Percentiles rank a stretch among this genome's conserved stretches.
Conservation (phyloP, 371 early-diverging fungal genomes). For the Thermomucor indicae-seudaticae region DNA sequence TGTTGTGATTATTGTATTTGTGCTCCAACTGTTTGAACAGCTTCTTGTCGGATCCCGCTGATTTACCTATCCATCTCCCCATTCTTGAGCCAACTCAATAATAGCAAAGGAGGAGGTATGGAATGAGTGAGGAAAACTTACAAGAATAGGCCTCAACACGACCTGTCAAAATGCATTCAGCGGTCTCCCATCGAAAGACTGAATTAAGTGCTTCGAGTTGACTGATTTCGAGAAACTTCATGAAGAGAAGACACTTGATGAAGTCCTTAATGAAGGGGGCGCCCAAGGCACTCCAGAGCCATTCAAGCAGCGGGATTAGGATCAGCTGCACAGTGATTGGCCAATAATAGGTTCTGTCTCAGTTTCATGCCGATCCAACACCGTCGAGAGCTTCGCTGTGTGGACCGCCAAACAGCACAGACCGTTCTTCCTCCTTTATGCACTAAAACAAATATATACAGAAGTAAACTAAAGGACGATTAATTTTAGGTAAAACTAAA, state of each 20-base stretch:
- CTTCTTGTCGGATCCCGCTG: conserved; percentile 87
- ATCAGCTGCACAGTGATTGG: too few relatives aligned
- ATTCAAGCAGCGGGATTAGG: too few relatives aligned
- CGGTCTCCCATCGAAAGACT: conserved; percentile 55
- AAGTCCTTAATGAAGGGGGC: not conserved
- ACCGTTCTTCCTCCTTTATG: too few relatives aligned
- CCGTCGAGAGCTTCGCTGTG: too few relatives aligned
- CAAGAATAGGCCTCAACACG: conserved; percentile 90
- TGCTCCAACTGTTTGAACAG: conserved; percentile 77
- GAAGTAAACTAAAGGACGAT: too few relatives aligned
- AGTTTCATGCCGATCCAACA: too few relatives aligned
- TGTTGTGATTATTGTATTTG: conserved; percentile 49
- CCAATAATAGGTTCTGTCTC: too few relatives aligned
- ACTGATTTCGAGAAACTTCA: conserved; percentile 47
- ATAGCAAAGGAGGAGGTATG: not conserved
- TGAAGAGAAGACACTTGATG: not conserved
- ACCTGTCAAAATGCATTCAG: conserved; percentile 64
- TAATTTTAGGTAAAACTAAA: too few relatives aligned
- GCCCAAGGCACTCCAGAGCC: not conserved
- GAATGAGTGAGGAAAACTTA: conserved; percentile 33
- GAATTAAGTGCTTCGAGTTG: conserved; percentile 54
- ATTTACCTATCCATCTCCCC: conserved; percentile 76
- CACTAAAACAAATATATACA: too few relatives aligned
- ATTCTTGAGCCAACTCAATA: not conserved
- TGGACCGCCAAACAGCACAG: too few relatives aligned